These are phyloP conservation scores for Pholiota conissans DNA, from an alignment of 768 basidiomycete genomes.

Conservation along the genomic window DNA sequence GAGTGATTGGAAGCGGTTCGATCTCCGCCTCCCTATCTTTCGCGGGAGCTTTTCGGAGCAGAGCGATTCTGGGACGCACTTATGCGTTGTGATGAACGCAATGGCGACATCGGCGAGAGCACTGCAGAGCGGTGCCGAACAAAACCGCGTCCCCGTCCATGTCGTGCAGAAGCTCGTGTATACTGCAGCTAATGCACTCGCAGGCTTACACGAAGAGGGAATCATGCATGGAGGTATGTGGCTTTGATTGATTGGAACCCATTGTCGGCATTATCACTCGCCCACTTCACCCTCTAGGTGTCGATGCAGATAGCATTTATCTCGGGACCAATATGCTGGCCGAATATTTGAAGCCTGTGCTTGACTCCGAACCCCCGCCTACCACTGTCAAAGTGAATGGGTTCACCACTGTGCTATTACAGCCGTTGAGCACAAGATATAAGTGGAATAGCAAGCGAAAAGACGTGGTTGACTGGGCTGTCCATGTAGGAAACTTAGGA, in stretches of 20 bases:
- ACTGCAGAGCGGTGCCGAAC: neutral
- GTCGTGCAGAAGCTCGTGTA: neutral
- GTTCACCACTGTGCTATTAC: neutral
- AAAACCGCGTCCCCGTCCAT: neutral
- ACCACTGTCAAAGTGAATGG: neutral
- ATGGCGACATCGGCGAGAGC: neutral
- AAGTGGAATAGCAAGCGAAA: neutral
- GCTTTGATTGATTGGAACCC: neutral
- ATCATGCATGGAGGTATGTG: neutral
- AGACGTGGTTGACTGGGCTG: neutral
- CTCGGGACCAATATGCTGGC: neutral
- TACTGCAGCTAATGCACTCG: neutral
- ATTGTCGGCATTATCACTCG: neutral
- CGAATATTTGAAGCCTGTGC: neutral
- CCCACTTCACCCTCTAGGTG: neutral
- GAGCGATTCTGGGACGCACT: neutral
- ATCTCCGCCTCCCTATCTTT: neutral
- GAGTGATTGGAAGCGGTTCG: neutral
- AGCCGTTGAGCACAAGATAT: neutral
- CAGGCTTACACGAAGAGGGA: neutral
- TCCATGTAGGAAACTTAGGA: neutral
- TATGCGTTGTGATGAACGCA: neutral
- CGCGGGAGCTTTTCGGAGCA: neutral
- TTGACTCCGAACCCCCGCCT: neutral
- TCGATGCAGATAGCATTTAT: neutral